phyloP scores from a whole-genome alignment of 345 rosid genomes.

The Eutrema heterophyllum region DNA sequence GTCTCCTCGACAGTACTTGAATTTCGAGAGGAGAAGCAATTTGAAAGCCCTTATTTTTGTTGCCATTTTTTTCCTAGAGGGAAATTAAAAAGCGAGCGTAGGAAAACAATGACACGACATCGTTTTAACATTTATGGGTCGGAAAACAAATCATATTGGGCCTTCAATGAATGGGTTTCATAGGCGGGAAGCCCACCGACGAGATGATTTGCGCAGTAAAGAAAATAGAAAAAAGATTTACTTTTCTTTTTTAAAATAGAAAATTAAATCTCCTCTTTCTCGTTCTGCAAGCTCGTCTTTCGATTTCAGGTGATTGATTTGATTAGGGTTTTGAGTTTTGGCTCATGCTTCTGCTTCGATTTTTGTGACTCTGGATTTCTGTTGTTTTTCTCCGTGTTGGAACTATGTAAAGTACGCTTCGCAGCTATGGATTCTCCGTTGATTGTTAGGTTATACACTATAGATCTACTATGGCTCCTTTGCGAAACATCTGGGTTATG shows the following conservation, averaged over 20 bases:
- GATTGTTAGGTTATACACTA: neutral
- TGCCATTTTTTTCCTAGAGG: neutral
- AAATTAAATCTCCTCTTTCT: neutral
- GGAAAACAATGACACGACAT: neutral
- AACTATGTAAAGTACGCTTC: neutral
- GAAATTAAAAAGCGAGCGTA: constrained; percentile 15
- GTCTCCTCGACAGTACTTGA: neutral
- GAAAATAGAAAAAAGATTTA: neutral
- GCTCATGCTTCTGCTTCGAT: constrained; percentile 1
- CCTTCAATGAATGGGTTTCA: neutral
- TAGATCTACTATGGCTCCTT: constrained; percentile 17
- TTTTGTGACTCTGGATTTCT: neutral
- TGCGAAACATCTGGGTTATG: neutral
- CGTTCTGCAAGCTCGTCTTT: constrained; percentile 13
- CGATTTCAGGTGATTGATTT: constrained; percentile 34
- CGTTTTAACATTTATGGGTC: neutral
- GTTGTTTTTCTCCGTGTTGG: neutral
- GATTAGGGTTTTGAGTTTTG: constrained; percentile 24
- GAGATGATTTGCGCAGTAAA: neutral
- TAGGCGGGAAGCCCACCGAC: neutral
- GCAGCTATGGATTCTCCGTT: neutral
- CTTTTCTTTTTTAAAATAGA: neutral
- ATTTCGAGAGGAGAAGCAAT: constrained; percentile 11
- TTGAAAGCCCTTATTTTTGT: constrained; percentile 17
- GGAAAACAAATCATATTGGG: neutral